phyloP scores from a whole-genome alignment of 495 filamentous ascomycete genomes.

The Penicillium flavigenum region DNA sequence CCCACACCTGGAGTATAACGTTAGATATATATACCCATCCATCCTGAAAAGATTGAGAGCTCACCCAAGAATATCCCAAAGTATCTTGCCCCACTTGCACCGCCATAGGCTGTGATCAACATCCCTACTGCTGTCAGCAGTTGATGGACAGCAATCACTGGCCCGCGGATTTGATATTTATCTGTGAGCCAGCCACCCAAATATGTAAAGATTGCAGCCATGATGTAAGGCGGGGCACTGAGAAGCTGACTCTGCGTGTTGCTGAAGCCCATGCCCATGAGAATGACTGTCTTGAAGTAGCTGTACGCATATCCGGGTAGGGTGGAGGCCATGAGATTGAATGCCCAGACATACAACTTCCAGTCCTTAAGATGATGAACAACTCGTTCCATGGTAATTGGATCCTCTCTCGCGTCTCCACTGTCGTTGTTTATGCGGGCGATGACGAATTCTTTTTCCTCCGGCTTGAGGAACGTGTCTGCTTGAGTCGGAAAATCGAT shows the following conservation, averaged over 20 bases:
- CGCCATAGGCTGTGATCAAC: constrained; percentile 5
- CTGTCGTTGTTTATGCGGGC: constrained; percentile 5
- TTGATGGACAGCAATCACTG: constrained; percentile 5
- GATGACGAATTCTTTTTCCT: background rate
- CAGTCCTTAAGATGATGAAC: constrained; percentile 2
- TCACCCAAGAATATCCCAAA: constrained; percentile 6
- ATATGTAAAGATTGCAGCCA: background rate
- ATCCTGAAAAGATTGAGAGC: background rate
- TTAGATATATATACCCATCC: background rate
- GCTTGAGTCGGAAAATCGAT: constrained; percentile 4
- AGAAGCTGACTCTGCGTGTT: constrained; percentile 2
- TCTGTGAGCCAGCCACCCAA: background rate
- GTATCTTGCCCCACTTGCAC: background rate
- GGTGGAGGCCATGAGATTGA: constrained; percentile 7
- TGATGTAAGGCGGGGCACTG: constrained; percentile 4
- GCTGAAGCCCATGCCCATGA: constrained; percentile 2
- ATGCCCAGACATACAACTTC: constrained; percentile 7
- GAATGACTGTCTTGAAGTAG: constrained; percentile 6
- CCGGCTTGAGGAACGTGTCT: background rate
- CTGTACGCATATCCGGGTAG: constrained; percentile 5
- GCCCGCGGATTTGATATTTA: constrained; percentile 6
- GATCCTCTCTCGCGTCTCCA: background rate
- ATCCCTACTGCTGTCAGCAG: constrained; percentile 1
- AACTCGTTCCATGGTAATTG: background rate
- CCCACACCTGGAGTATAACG: background rate